Evolutionary conservation across 2,329 filamentous ascomycete species (phyloP).

Genomic region (Neopestalotiopsis clavispora): DNA sequence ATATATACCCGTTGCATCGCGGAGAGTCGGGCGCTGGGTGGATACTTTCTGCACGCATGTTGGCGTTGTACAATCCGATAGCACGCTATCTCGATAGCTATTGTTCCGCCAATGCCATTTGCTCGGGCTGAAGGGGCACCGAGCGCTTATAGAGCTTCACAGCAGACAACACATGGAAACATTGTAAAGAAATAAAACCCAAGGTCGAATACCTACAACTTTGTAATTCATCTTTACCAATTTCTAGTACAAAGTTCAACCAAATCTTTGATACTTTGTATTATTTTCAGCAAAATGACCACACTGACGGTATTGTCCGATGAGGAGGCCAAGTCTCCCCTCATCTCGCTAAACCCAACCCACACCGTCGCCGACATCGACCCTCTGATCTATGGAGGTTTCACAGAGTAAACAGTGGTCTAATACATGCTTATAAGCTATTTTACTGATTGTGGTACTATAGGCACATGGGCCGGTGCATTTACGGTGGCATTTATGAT

Average conservation of each 20-base stretch:
- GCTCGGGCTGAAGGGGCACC: background rate
- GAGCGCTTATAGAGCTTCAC: background rate
- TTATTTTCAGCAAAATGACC: constrained; percentile 59
- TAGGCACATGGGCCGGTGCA: constrained; percentile 88
- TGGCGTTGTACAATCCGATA: background rate
- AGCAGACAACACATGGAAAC: background rate
- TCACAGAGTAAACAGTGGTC: constrained; percentile 66
- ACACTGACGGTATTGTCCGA: constrained; percentile 73
- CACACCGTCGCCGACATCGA: constrained; percentile 76
- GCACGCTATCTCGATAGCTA: constrained; percentile 2
- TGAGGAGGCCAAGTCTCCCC: constrained; percentile 55
- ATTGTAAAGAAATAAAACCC: background rate
- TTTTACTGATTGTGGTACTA: background rate
- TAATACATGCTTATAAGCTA: constrained; percentile 14
- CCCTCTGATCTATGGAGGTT: constrained; percentile 82
- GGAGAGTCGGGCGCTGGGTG: background rate
- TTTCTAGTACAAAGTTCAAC: background rate
- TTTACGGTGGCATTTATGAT: constrained; percentile 86
- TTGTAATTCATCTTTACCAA: background rate
- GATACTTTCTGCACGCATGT: background rate
- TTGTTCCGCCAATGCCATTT: constrained; percentile 1
- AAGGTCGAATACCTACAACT: background rate
- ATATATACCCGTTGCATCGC: background rate
- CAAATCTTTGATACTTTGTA: background rate
- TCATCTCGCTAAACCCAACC: constrained; percentile 67